Evolutionary conservation across 371 early-diverging fungal species (phyloP).

Genomic region (Rhizopus sp.): DNA sequence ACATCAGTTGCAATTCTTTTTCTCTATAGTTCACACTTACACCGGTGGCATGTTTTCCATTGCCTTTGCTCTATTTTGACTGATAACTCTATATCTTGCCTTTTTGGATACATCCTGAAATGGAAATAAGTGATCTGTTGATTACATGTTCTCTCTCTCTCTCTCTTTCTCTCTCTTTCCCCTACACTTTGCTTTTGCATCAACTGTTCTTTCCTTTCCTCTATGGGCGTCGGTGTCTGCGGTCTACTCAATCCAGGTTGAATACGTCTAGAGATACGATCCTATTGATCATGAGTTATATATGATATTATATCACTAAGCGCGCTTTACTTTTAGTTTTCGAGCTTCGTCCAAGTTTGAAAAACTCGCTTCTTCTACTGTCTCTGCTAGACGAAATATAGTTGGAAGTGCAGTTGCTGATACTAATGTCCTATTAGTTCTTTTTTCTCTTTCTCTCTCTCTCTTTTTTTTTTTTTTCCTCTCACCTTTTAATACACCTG

Average conservation of each 20-base stretch:
- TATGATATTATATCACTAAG: not conserved
- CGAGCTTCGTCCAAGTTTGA: slow-evolving; percentile 52
- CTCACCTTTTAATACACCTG: slow-evolving; percentile 7
- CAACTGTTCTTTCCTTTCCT: slow-evolving; percentile 40
- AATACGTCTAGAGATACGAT: slow-evolving; percentile 52
- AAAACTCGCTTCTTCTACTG: slow-evolving; percentile 64
- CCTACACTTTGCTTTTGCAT: slow-evolving; percentile 37
- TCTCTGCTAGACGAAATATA: slow-evolving; percentile 65
- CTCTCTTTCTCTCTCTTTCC: too few relatives aligned
- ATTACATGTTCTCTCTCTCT: not conserved
- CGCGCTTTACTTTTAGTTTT: slow-evolving; percentile 45
- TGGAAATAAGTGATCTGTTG: not conserved
- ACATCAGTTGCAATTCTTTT: not conserved
- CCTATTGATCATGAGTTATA: slow-evolving; percentile 25
- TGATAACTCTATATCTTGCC: slow-evolving; percentile 63
- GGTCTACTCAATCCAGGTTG: slow-evolving; percentile 41
- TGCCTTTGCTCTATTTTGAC: slow-evolving; percentile 49
- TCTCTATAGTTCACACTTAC: slow-evolving; percentile 12
- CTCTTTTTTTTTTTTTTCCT: too few relatives aligned
- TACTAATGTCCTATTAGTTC: slow-evolving; percentile 14
- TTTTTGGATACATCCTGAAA: slow-evolving; percentile 42
- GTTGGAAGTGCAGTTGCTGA: slow-evolving; percentile 44
- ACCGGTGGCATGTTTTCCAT: slow-evolving; percentile 28
- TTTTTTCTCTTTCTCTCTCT: not conserved
- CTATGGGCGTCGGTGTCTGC: slow-evolving; percentile 32